These are phyloP conservation scores for Elsinoe arachidis DNA, from an alignment of 2,329 filamentous ascomycete genomes.

Conservation along the genomic window DNA sequence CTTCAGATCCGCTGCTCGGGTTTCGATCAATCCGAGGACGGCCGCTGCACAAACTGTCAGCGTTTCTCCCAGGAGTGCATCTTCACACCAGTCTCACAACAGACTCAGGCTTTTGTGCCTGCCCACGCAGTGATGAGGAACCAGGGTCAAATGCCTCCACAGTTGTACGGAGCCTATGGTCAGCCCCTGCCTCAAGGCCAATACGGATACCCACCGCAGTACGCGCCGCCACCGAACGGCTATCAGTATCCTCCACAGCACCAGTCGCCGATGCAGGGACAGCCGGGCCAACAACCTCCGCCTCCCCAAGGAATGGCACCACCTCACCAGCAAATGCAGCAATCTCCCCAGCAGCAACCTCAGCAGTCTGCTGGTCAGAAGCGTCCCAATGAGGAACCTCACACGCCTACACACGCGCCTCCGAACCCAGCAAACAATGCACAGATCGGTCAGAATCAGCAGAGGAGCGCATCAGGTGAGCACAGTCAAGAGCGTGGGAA, in stretches of 20 bases:
- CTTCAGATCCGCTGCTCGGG: constrained; percentile 65
- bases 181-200: constrained; percentile 37
- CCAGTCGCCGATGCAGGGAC: constrained; percentile 20
- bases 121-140: constrained; percentile 55
- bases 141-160: constrained; percentile 34
- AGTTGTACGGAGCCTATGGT: constrained; percentile 45
- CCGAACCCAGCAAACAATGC: constrained; percentile 37
- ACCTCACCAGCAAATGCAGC: constrained; percentile 7
- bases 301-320: constrained; percentile 37
- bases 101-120: constrained; percentile 66
- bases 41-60: constrained; percentile 63
- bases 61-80: constrained; percentile 69
- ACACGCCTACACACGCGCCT: constrained; percentile 42
- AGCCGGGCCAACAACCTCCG: constrained; percentile 29
- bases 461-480: constrained; percentile 14
- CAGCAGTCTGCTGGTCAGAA: constrained; percentile 33
- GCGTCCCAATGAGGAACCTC: constrained; percentile 40
- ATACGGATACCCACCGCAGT: constrained; percentile 19
- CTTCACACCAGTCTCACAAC: constrained; percentile 66
- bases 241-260: constrained; percentile 28
- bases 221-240: constrained; percentile 16
- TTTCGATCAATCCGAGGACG: constrained; percentile 63
- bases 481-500: constrained; percentile 20
- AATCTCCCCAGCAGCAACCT: constrained; percentile 14
- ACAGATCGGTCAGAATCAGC: constrained; percentile 27